Conservation (phyloP, 805 yeast species). For the Candida gorgasii region DNA sequence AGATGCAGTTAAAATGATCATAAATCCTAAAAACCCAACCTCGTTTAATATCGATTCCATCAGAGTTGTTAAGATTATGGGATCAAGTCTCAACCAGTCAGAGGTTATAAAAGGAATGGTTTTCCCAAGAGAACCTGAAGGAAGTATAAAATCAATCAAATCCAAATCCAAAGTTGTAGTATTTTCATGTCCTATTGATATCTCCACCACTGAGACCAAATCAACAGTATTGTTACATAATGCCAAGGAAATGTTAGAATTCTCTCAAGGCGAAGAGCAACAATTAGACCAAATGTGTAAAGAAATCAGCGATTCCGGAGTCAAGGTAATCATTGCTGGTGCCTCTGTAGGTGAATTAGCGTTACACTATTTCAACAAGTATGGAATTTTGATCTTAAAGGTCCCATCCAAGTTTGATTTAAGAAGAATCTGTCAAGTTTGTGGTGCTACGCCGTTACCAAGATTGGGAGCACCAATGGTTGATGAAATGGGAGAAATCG, state of each 20-base stretch:
- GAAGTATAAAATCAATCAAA: conserved; percentile 66
- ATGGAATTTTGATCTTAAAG: conserved; percentile 78
- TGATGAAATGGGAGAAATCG: conserved; percentile 88
- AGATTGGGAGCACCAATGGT: conserved; percentile 93
- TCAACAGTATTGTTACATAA: conserved; percentile 95
- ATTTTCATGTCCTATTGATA: conserved; percentile 91
- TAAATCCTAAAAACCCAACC: conserved; percentile 63
- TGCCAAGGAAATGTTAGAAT: conserved; percentile 95
- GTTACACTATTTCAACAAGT: conserved; percentile 86
- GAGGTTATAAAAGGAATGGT: conserved; percentile 96
- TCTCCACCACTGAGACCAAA: conserved; percentile 95
- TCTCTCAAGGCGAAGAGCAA: conserved; percentile 93
- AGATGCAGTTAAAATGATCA: conserved; percentile 77
- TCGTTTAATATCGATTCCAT: conserved; percentile 88
- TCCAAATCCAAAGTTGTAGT: conserved; percentile 81
- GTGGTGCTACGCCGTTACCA: conserved; percentile 96
- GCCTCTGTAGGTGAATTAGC: conserved; percentile 91
- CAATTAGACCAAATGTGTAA: conserved; percentile 85
- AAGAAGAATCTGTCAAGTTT: conserved; percentile 91
- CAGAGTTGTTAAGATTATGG: conserved; percentile 96
- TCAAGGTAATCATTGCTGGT: conserved; percentile 90
- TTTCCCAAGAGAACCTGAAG: conserved; percentile 97
- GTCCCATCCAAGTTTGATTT: conserved; percentile 94
- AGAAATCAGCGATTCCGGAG: conserved; percentile 81
- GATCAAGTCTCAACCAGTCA: conserved; percentile 71